Percentiles rank a stretch among this genome's conserved stretches.
These are phyloP conservation scores for Marchantia polymorpha DNA, from an alignment of 225 moss, liverwort and hornwort species.

Conservation along the genomic window DNA sequence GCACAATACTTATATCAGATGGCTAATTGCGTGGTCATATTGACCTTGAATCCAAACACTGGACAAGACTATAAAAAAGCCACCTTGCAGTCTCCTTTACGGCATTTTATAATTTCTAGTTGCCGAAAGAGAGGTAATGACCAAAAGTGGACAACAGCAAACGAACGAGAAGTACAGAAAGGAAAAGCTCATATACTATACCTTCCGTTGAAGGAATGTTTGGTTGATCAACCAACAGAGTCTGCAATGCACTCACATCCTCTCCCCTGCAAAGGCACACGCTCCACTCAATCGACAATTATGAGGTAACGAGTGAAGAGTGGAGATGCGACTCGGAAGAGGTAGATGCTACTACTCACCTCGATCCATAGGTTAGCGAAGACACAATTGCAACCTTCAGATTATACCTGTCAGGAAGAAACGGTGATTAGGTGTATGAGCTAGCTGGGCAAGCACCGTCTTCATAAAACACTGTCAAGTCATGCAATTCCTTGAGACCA, in stretches of 20 bases:
- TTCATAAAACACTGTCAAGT: too few relatives aligned
- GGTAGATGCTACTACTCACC: not conserved
- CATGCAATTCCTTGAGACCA: too few relatives aligned
- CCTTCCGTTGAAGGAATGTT: constrained; percentile 32
- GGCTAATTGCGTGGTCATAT: not conserved
- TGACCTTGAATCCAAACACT: too few relatives aligned
- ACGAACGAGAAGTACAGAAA: not conserved
- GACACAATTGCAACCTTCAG: constrained; percentile 30
- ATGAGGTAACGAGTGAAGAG: not conserved
- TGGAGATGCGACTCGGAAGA: not conserved
- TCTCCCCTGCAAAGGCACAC: constrained; percentile 13
- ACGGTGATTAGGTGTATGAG: not conserved
- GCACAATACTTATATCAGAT: not conserved
- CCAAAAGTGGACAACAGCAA: not conserved
- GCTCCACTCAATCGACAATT: not conserved
- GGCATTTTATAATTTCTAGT: not conserved
- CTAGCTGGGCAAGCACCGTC: not conserved
- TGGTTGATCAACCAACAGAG: constrained; percentile 33
- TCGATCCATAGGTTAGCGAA: constrained; percentile 28
- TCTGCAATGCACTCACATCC: constrained; percentile 21
- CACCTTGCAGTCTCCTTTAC: not conserved
- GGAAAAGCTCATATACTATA: not conserved
- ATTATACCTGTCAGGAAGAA: constrained; percentile 3
- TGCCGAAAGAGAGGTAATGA: not conserved
- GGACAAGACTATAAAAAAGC: not conserved